Percentiles rank a stretch among this genome's conserved stretches.
These are phyloP conservation scores for Quercus wislizeni DNA, from an alignment of 306 rosid species.

Conservation along the genomic window DNA sequence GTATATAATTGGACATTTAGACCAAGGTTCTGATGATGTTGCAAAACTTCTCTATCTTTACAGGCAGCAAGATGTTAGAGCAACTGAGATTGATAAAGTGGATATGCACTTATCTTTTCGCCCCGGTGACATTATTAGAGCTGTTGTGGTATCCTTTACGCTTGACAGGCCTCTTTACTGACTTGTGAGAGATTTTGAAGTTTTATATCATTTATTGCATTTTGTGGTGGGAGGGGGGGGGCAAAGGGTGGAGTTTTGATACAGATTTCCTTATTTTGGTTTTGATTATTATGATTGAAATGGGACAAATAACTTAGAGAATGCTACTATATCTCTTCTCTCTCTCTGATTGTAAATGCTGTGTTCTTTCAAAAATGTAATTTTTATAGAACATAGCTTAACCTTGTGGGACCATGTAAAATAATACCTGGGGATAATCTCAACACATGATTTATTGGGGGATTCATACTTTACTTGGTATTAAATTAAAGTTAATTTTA, in stretches of 20 bases:
- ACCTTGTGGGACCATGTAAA: too few relatives aligned
- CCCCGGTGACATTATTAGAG: constrained; percentile 78
- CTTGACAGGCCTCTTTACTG: background rate
- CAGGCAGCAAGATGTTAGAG: constrained; percentile 97
- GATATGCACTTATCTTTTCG: constrained; percentile 76
- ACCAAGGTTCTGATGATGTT: background rate
- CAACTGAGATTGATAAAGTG: constrained; percentile 95
- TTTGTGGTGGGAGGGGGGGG: background rate
- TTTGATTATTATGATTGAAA: background rate
- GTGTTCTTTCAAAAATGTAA: too few relatives aligned
- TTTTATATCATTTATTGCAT: background rate
- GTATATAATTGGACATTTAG: background rate
- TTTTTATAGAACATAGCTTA: too few relatives aligned
- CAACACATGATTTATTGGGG: too few relatives aligned
- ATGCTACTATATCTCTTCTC: too few relatives aligned
- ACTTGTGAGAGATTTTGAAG: background rate
- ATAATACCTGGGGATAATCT: too few relatives aligned
- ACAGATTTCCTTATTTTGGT: background rate
- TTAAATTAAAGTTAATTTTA: background rate
- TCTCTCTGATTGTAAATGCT: background rate
- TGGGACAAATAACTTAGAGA: background rate
- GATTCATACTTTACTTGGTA: background rate
- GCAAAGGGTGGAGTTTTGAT: background rate
- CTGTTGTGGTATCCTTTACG: constrained; percentile 68
- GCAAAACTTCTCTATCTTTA: constrained; percentile 14